A percentile compares a stretch with the other conserved stretches of the same genome.
phyloP scores from a whole-genome alignment of 2,329 filamentous ascomycete species.

The Ilyonectria mors-panacis region DNA sequence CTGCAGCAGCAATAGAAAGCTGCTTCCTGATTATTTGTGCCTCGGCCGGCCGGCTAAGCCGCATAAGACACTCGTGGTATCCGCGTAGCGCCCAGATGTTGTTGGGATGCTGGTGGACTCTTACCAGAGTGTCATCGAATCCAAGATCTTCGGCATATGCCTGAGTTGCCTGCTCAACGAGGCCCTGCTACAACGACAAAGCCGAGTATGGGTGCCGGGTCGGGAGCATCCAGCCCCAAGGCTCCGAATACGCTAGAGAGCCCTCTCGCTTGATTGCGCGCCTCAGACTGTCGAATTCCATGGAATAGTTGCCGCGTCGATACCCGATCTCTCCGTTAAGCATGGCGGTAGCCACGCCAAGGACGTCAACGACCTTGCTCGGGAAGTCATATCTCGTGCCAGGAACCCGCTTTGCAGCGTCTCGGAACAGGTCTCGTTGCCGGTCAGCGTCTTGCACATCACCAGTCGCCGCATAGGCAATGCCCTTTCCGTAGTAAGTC shows the following conservation, averaged over 20 bases:
- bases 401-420: slow-evolving; percentile 68
- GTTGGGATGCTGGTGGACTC: slow-evolving; percentile 74
- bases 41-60: slow-evolving; percentile 11
- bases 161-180: slow-evolving; percentile 64
- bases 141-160: slow-evolving; percentile 73
- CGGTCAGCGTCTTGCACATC: slow-evolving; percentile 67
- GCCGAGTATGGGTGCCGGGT: slow-evolving; percentile 77
- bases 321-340: slow-evolving; percentile 81
- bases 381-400: slow-evolving; percentile 66
- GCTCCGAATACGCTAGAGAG: slow-evolving; percentile 75
- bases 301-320: slow-evolving; percentile 68
- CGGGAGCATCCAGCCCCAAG: slow-evolving; percentile 83
- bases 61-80: slow-evolving; percentile 71
- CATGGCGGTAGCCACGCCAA: slow-evolving; percentile 67
- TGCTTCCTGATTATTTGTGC: slow-evolving; percentile 8
- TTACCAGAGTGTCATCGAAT: slow-evolving; percentile 67
- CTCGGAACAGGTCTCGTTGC: slow-evolving; percentile 65
- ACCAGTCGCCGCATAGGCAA: slow-evolving; percentile 74
- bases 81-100: slow-evolving; percentile 82
- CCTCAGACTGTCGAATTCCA: slow-evolving; percentile 69
- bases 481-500: slow-evolving; percentile 76
- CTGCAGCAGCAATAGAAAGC: slow-evolving; percentile 4
- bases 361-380: slow-evolving; percentile 43
- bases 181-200: slow-evolving; percentile 73
- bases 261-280: slow-evolving; percentile 71